These are phyloP conservation scores for Aspergillus ruber DNA, from an alignment of 2,329 filamentous ascomycete species.

Conservation along the genomic window DNA sequence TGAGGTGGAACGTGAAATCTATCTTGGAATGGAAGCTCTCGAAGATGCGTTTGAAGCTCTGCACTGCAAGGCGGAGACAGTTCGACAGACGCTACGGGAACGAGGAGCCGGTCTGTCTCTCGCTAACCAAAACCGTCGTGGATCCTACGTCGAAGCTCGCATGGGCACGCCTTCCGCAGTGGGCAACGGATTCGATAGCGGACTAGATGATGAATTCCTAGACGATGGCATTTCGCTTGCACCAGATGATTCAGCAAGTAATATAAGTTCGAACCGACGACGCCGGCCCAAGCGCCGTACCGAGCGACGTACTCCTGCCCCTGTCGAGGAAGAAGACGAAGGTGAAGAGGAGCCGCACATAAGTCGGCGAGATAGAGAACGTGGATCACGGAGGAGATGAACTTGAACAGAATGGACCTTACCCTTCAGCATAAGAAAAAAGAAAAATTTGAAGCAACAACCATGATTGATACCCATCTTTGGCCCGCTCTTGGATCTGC, in stretches of 20 bases:
- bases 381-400: constrained; percentile 20
- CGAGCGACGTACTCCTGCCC: constrained; percentile 44
- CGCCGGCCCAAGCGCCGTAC: constrained; percentile 41
- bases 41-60: constrained; percentile 91
- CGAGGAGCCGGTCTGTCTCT: constrained; percentile 67
- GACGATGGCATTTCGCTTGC: constrained; percentile 41
- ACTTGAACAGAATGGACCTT: background rate
- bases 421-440: background rate
- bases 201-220: constrained; percentile 39
- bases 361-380: constrained; percentile 18
- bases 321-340: constrained; percentile 44
- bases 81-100: constrained; percentile 72
- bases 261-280: constrained; percentile 41
- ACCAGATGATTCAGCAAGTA: constrained; percentile 46
- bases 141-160: constrained; percentile 35
- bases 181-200: constrained; percentile 31
- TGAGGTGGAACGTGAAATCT: constrained; percentile 90
- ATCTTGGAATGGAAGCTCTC: constrained; percentile 84
- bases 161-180: constrained; percentile 35
- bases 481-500: background rate
- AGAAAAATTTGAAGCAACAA: background rate
- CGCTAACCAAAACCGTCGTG: constrained; percentile 40
- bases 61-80: constrained; percentile 75
- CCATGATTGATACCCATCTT: background rate
- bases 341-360: constrained; percentile 22